These are phyloP conservation scores for Cystoderma amianthinum DNA, from an alignment of 768 basidiomycete genomes.

Conservation along the genomic window DNA sequence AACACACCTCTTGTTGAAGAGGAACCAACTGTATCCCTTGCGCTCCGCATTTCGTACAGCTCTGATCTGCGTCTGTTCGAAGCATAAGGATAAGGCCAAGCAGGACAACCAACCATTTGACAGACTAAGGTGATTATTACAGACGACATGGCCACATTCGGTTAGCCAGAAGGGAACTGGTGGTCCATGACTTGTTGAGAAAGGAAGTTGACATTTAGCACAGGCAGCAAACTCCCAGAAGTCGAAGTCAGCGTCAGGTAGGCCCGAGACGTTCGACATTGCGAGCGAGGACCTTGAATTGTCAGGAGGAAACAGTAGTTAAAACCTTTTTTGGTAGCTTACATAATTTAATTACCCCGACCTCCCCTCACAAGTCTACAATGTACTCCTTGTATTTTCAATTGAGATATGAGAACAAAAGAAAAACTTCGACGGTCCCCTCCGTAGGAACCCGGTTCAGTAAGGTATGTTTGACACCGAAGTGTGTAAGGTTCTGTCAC, in stretches of 20 bases:
- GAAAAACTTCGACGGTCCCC: too few species aligned
- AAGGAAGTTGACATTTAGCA: slow-evolving; percentile 62
- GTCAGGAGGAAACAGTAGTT: too few species aligned
- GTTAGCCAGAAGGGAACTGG: slow-evolving; percentile 82
- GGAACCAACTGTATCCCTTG: slow-evolving; percentile 62
- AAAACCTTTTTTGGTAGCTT: too few species aligned
- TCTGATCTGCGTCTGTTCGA: slow-evolving; percentile 60
- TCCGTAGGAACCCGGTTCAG: too few species aligned
- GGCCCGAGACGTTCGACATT: slow-evolving; percentile 29
- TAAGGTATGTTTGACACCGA: too few species aligned
- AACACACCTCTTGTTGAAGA: slow-evolving; percentile 73
- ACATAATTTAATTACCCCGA: too few species aligned
- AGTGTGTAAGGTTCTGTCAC: too few species aligned
- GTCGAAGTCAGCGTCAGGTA: slow-evolving; percentile 40
- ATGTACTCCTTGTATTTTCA: too few species aligned
- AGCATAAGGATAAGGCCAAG: neutral
- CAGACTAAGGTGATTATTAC: slow-evolving; percentile 80
- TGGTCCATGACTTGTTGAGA: slow-evolving; percentile 43
- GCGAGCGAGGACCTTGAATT: too few species aligned
- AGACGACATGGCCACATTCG: slow-evolving; percentile 81
- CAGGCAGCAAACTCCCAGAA: slow-evolving; percentile 83
- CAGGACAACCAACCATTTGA: slow-evolving; percentile 4
- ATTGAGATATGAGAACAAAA: too few species aligned
- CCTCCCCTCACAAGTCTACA: too few species aligned
- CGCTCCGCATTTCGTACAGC: slow-evolving; percentile 63